Percentiles rank a stretch among this genome's conserved stretches.
phyloP scores from a whole-genome alignment of 345 rosid genomes.

The Angophora floribunda region DNA sequence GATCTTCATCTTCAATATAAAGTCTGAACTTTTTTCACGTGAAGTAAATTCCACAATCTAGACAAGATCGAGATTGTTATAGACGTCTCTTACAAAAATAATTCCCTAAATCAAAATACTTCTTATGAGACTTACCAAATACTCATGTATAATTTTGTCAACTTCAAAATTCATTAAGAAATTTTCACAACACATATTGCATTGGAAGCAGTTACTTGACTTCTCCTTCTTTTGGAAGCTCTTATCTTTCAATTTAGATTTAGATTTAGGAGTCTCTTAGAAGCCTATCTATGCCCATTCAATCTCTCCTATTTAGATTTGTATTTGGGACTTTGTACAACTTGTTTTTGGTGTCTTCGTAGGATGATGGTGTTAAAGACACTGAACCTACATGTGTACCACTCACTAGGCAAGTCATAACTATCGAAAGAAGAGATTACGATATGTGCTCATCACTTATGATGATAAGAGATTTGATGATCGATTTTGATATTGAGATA shows the following conservation, averaged over 20 bases:
- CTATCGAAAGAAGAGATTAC: not conserved
- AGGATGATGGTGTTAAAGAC: not conserved
- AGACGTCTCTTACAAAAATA: too few species aligned
- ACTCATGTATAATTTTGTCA: too few species aligned
- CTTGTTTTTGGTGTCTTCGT: not conserved
- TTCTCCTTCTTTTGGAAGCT: not conserved
- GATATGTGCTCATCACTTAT: not conserved
- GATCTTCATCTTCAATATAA: too few species aligned
- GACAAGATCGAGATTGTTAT: too few species aligned
- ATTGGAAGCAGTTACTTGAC: not conserved
- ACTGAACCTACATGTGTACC: fast-evolving
- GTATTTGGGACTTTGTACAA: not conserved
- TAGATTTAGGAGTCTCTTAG: not conserved
- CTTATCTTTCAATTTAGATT: not conserved
- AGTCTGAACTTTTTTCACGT: too few species aligned
- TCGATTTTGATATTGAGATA: fast-evolving
- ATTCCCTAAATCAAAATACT: too few species aligned
- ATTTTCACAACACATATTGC: too few species aligned
- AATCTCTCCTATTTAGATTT: too few species aligned
- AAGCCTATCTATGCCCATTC: not conserved
- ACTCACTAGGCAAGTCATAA: not conserved
- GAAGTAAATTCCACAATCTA: too few species aligned
- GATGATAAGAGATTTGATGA: not conserved
- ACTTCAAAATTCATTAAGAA: too few species aligned
- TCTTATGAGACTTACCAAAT: too few species aligned